Base-by-base conservation (phyloP, 441 rosid genomes). In the Geranium incanum region DNA sequence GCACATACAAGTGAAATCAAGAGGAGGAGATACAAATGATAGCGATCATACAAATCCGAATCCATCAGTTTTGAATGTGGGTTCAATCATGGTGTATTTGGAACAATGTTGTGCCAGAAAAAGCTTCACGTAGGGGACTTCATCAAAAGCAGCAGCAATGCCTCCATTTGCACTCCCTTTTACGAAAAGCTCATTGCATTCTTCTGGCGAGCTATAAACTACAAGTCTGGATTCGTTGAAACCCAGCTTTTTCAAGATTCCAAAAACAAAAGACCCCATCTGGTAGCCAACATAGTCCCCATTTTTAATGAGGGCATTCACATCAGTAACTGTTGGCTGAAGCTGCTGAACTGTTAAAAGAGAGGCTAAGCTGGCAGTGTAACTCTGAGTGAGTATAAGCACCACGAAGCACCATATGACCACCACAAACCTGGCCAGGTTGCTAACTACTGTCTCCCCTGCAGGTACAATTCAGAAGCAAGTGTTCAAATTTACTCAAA, bases 41-140 rank as follows among this genome's bases (percentile, higher is more conserved):
- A 13, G n/a, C 45, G 33, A 72, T 74, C 89, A 79, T 81, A 89
- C 94, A 65, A 88, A 92, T n/a, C 91, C 97, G 36, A 85, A 83
- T 66, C 95, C 97, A 70, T 74, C 87, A 0, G 84, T 84, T 36
- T 76, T 87, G 43, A 73, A 83, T 36, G 63, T 69, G 0, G 88
- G 91, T 15, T 78, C 85, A 33, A 81, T 77, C 45, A 77, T 80
- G 38, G 82, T 77, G 74, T 88, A 92, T 43, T 84, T 37, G 38
- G 81, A 70, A 83, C 94, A 84, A 66, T 82, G 76, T 72, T 78
- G 68, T 2, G 81, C 78, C 21, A 84, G 62, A 36, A 84, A 66
- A 5, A 88, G 39, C 77, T 82, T 83, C 19, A 78, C 16, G 1
- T 75, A 82, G 8, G 91, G 79, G 0, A 76, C 76, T 81, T 87